These are phyloP conservation scores for Chloranthus sessilifolius DNA, from an alignment of 164 flowering plant genomes.

Conservation along the genomic window DNA sequence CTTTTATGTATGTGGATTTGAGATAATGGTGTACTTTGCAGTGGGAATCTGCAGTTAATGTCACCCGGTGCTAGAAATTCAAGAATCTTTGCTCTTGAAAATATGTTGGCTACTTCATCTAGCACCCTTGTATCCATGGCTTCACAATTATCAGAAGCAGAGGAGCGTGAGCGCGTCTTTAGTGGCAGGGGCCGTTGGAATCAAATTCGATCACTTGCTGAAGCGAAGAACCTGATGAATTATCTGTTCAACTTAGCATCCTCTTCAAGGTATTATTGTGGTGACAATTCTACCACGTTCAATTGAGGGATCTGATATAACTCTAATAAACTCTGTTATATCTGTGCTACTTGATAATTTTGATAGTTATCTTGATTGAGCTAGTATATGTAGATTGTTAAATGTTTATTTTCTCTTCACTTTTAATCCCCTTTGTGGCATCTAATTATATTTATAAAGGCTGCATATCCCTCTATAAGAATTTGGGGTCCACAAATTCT, in stretches of 20 bases:
- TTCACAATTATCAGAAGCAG: slow-evolving; percentile 95
- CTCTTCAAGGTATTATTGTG: slow-evolving; percentile 73
- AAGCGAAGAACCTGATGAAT: slow-evolving; percentile 91
- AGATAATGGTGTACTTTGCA: no score
- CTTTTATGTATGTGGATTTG: no score
- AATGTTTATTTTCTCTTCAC: background rate
- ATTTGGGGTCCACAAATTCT: no score
- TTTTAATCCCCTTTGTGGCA: background rate
- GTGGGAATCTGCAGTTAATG: slow-evolving; percentile 48
- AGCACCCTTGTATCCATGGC: slow-evolving; percentile 91
- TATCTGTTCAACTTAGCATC: slow-evolving; percentile 74
- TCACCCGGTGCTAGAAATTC: slow-evolving; percentile 99
- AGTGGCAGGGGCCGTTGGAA: slow-evolving; percentile 96
- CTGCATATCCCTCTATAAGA: no score
- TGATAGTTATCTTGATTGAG: no score
- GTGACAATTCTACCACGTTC: no score
- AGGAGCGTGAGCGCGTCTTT: slow-evolving; percentile 81
- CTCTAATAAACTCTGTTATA: no score
- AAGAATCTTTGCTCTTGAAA: slow-evolving; percentile 91
- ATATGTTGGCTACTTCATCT: slow-evolving; percentile 89
- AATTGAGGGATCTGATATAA: no score
- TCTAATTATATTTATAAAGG: background rate
- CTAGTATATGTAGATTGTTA: background rate
- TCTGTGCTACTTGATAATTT: no score
- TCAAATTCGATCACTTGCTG: slow-evolving; percentile 85